Conservation (phyloP, 2,329 filamentous ascomycete genomes). For the Venturia effusa region DNA sequence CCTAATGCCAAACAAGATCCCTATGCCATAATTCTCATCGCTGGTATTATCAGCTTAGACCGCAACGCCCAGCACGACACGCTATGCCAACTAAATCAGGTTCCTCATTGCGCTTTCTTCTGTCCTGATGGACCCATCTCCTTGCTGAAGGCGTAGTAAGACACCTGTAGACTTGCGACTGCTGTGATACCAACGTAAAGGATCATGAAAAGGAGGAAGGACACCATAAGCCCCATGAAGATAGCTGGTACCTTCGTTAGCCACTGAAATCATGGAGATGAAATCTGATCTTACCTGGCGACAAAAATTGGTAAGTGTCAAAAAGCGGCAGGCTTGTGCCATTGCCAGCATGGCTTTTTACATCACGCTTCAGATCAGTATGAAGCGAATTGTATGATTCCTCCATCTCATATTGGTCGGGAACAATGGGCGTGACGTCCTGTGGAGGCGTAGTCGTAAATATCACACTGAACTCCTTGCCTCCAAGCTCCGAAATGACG, state of each 20-base stretch:
- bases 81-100: background rate
- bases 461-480: constrained; percentile 58
- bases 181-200: constrained; percentile 68
- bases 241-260: constrained; percentile 47
- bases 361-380: constrained; percentile 63
- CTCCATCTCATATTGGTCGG: constrained; percentile 38
- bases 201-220: constrained; percentile 63
- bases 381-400: constrained; percentile 50
- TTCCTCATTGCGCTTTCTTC: constrained; percentile 60
- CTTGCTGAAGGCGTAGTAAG: constrained; percentile 93
- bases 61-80: background rate
- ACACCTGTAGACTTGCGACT: constrained; percentile 71
- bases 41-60: background rate
- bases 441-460: constrained; percentile 55
- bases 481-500: constrained; percentile 36
- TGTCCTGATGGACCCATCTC: constrained; percentile 83
- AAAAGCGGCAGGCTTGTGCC: constrained; percentile 50
- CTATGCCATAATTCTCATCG: background rate
- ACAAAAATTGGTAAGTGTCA: constrained; percentile 90
- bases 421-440: constrained; percentile 18
- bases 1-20: background rate
- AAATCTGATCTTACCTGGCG: constrained; percentile 52
- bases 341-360: constrained; percentile 24
- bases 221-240: constrained; percentile 72
- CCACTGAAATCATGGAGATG: background rate